phyloP scores from a whole-genome alignment of 2,329 filamentous ascomycete genomes.

The Aspergillus ochraceus region DNA sequence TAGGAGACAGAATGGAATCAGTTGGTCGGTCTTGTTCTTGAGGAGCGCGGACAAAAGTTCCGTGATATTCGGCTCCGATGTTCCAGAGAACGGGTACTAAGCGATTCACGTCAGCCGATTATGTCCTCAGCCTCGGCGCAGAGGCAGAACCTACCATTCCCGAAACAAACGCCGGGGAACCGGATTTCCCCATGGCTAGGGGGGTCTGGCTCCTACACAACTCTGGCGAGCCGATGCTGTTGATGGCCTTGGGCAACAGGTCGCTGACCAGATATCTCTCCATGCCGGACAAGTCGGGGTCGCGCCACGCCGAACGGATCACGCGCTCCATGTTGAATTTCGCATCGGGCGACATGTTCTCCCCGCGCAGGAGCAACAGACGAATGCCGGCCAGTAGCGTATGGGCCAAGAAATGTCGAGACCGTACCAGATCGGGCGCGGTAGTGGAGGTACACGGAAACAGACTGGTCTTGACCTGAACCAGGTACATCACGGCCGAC shows the following conservation, averaged over 20 bases:
- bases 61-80: constrained; percentile 22
- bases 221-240: constrained; percentile 22
- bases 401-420: constrained; percentile 22
- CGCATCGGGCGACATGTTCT: constrained; percentile 24
- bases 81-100: constrained; percentile 36
- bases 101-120: background rate
- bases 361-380: constrained; percentile 33
- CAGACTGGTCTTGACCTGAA: constrained; percentile 31
- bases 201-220: constrained; percentile 11
- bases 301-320: constrained; percentile 35
- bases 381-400: constrained; percentile 36
- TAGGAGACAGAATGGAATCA: constrained; percentile 33
- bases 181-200: constrained; percentile 17
- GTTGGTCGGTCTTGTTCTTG: constrained; percentile 24
- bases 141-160: constrained; percentile 27
- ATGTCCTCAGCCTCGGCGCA: background rate
- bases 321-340: constrained; percentile 30
- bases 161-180: constrained; percentile 28
- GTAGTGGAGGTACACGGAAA: constrained; percentile 30
- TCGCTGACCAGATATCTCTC: constrained; percentile 35
- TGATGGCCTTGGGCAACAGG: constrained; percentile 30
- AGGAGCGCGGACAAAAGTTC: constrained; percentile 21
- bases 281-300: constrained; percentile 30
- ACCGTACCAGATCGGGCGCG: constrained; percentile 17
- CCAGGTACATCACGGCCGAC: constrained; percentile 36